Percentiles rank a stretch among this genome's conserved stretches.
phyloP scores from a whole-genome alignment of 2,329 filamentous ascomycete species.

The Beauveria medogensis region DNA sequence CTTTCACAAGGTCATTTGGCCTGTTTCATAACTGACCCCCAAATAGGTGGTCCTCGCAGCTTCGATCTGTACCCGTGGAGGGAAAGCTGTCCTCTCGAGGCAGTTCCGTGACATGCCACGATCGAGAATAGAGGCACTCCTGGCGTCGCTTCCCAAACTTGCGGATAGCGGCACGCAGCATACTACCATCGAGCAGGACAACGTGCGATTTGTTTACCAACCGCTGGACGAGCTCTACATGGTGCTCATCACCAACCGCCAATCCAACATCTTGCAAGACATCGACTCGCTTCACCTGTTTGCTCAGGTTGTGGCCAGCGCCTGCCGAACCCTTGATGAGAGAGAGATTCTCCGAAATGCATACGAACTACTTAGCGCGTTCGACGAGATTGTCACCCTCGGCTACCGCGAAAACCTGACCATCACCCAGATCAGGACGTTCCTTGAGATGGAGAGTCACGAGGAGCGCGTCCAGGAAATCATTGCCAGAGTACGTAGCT shows the following conservation, averaged over 20 bases:
- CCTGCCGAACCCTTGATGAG: slow-evolving; percentile 94
- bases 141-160: slow-evolving; percentile 96
- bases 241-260: slow-evolving; percentile 97
- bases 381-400: slow-evolving; percentile 92
- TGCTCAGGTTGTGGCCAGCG: slow-evolving; percentile 91
- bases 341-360: slow-evolving; percentile 91
- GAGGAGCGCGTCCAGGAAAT: slow-evolving; percentile 99
- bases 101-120: slow-evolving; percentile 97
- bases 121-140: slow-evolving; percentile 90
- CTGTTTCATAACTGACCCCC: slow-evolving; percentile 7
- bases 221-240: slow-evolving; percentile 99
- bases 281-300: slow-evolving; percentile 98
- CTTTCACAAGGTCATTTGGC: too few species aligned
- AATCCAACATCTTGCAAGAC: slow-evolving; percentile 98
- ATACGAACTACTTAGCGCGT: slow-evolving; percentile 91
- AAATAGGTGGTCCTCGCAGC: slow-evolving; percentile 90
- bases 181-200: slow-evolving; percentile 97
- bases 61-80: slow-evolving; percentile 96
- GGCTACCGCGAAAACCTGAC: slow-evolving; percentile 96
- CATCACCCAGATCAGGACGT: slow-evolving; percentile 96
- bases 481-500: slow-evolving; percentile 65
- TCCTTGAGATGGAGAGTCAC: slow-evolving; percentile 98
- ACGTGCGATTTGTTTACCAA: slow-evolving; percentile 98
- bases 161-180: slow-evolving; percentile 94
- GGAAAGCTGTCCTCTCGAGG: slow-evolving; percentile 95